phyloP scores from a whole-genome alignment of 495 filamentous ascomycete species.

The Bathelium albidoporum region DNA sequence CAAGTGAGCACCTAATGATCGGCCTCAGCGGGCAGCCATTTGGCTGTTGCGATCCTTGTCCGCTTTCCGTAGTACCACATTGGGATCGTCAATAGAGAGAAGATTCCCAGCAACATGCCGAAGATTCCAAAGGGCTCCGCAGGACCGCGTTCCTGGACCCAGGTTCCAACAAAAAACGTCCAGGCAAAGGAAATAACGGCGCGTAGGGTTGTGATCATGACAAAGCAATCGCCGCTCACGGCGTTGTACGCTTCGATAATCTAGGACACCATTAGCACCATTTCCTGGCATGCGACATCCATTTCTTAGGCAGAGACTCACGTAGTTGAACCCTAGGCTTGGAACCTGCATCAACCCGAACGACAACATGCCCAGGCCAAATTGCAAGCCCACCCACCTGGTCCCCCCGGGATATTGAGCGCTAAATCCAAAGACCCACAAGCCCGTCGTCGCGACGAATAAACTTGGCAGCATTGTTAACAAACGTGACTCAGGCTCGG shows the following conservation, averaged over 20 bases:
- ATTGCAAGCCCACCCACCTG: conserved; percentile 22
- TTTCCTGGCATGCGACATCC: neutral
- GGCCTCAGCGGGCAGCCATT: conserved; percentile 5
- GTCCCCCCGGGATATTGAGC: conserved; percentile 18
- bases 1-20: neutral
- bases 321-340: conserved; percentile 28
- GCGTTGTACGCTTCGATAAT: conserved; percentile 25
- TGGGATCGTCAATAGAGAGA: conserved; percentile 19
- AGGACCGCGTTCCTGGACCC: conserved; percentile 15
- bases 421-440: conserved; percentile 24
- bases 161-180: conserved; percentile 25
- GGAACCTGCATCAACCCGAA: conserved; percentile 26
- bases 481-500: conserved; percentile 24
- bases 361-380: conserved; percentile 22
- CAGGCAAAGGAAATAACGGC: conserved; percentile 26
- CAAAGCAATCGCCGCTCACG: conserved; percentile 26
- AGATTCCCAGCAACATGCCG: conserved; percentile 27
- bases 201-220: conserved; percentile 19
- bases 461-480: conserved; percentile 19
- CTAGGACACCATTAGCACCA: conserved; percentile 3
- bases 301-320: conserved; percentile 2
- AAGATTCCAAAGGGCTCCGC: conserved; percentile 28
- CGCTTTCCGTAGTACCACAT: conserved; percentile 20
- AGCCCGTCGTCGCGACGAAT: conserved; percentile 21
- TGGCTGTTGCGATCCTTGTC: conserved; percentile 19